Evolutionary conservation across 306 rosid species (phyloP).

Genomic region (Ammopiptanthus mongolicus): DNA sequence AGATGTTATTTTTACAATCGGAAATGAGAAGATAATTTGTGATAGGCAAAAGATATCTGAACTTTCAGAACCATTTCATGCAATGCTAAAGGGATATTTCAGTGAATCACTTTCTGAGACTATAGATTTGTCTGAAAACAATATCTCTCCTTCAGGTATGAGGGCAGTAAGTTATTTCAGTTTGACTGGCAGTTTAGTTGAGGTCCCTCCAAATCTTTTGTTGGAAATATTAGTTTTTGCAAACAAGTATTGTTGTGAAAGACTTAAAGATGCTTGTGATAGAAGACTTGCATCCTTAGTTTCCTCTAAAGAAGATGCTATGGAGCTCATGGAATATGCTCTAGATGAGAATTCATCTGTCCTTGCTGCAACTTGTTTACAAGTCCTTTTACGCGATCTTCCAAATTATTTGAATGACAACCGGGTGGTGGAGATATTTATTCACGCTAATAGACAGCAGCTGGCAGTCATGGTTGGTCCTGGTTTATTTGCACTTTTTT

Average conservation of each 20-base stretch:
- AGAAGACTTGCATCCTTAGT: slow-evolving; percentile 73
- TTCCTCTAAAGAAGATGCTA: slow-evolving; percentile 75
- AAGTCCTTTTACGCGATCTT: slow-evolving; percentile 72
- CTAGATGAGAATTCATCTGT: slow-evolving; percentile 62
- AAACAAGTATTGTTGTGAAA: slow-evolving; percentile 77
- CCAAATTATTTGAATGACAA: slow-evolving; percentile 70
- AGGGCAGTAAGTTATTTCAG: slow-evolving; percentile 62
- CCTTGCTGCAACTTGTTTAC: slow-evolving; percentile 86
- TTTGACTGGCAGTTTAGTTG: slow-evolving; percentile 49
- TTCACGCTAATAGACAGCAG: slow-evolving; percentile 49
- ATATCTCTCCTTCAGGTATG: slow-evolving; percentile 69
- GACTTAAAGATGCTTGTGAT: slow-evolving; percentile 83
- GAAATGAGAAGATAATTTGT: slow-evolving; percentile 69
- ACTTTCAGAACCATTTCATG: slow-evolving; percentile 77
- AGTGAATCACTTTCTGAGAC: slow-evolving; percentile 66
- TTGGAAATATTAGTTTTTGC: slow-evolving; percentile 82
- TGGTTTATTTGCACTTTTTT: slow-evolving; percentile 65
- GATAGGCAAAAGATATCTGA: slow-evolving; percentile 72
- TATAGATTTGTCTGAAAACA: slow-evolving; percentile 81
- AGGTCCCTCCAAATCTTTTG: slow-evolving; percentile 62
- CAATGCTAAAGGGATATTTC: slow-evolving; percentile 91
- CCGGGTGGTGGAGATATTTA: slow-evolving; percentile 66
- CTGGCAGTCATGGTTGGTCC: slow-evolving; percentile 75
- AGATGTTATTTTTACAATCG: slow-evolving; percentile 57
- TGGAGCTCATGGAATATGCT: slow-evolving; percentile 80